Base-by-base conservation (phyloP, 2,329 filamentous ascomycete species). In the Cercospora sp. region DNA sequence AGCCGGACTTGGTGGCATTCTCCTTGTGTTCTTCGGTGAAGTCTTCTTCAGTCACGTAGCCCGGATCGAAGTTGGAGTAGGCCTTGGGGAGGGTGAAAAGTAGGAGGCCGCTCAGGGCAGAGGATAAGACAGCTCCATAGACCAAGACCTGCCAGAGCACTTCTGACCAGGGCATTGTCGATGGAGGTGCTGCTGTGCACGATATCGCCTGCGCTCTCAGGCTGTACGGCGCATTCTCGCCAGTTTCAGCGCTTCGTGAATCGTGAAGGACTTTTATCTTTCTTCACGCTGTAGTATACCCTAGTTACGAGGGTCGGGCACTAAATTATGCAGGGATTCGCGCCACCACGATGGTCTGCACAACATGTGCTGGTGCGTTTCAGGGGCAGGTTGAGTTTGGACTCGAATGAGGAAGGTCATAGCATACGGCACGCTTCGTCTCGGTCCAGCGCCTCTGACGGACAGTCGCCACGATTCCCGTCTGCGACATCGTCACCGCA, bases 1-100 rank as follows among this genome's bases (percentile, higher is more conserved):
- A 79, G 6, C 78, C 77, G 23, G 78, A 79, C 23, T 72, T 71
- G 16, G 73, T 68, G 1, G 72, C 45, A 16, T 65, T 60, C 63
- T 74, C 51, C 60, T 74, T 67, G 62, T 72, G 71, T 20, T 75
- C 69, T 13, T 75, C 74, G 1, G 67, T 70, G 64, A 79, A 79
- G 42, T 74, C 69, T 10, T 70, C 69, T 40, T 78, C 69, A n/a
- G 65, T 69, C 13, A 75, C 63, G 16, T 69, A 64, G 23, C 71
- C 68, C 13, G 73, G 72, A 10, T 75, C 72, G 68, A 79, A 80
- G 12, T 80, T 78, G 40, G 79, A 78, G 78, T 87, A 88, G 71
- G 82, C 81, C 23, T 83, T 82, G 1, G 87, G 87, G 13, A 87
- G 77, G 7, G 83, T 81, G 62, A 87, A 69, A 28, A 89, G 81